Base-by-base conservation (phyloP, 352 stramenopile species). In the Pythium scleroteichum region DNA sequence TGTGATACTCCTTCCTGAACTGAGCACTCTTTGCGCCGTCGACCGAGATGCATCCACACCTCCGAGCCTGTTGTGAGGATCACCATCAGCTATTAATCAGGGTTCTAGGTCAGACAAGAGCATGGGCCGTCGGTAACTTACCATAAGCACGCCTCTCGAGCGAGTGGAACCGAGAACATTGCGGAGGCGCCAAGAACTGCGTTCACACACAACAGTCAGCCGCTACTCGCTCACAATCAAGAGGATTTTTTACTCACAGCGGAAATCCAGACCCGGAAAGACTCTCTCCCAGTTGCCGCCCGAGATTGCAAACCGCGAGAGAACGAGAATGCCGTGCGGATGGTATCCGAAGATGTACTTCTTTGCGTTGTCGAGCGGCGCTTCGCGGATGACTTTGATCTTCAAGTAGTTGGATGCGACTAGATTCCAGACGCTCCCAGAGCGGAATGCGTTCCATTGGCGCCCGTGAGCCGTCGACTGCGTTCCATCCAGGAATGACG, bases 301-400 rank as follows among this genome's bases (percentile, higher is more conserved):
- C 35, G 85, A 85, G 14, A 71, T 81, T 7, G 81, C 73, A 33
- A 90, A 53, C 13, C 81, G 78, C 20, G 81, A 90, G 16, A 90
- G 55, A 13, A 90, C 70, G 35, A 90, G 77, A 63, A 90, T 90
- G 22, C 81, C 81, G 55, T 90, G 81, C 23, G 78, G 81, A 49
- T 88, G 75, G 59, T 76, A 88, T 35, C 68, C 78, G 53, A 91
- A 89, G 38, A 91, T 73, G 70, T 87, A 88, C 51, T 77, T 78
- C 65, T 89, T 85, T 19, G 44, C 70, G 20, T 47, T 61, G 47
- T 87, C 78, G 32, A 92, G 70, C 42, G 70, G 70, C 33, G 81
- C 39, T 63, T 92, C 79, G 3, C 82, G 78, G 33, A 90, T 76
- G 49, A 92, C 54, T 56, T 88, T 79, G 42, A 85, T 59, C 9